Evolutionary conservation across 73 alveolate species (phyloP), one percentile per base, ranked within the genome.

Genomic region (Diophrys sp.): DNA sequence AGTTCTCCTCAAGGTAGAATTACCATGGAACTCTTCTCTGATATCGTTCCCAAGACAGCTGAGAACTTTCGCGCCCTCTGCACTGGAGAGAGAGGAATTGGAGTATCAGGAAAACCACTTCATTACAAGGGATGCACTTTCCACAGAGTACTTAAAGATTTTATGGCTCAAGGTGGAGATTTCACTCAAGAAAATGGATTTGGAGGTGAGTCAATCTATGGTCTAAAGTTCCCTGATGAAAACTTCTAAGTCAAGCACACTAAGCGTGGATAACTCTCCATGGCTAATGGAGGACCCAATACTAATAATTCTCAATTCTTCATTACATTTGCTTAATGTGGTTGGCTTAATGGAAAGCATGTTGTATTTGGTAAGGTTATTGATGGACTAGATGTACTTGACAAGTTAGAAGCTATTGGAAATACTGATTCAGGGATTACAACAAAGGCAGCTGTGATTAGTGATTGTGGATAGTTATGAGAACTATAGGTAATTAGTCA

Each of bases 261-360:
- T 23, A 89, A 88, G 74, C 83, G 96, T 62, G 98, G 98, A 8
- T 68, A 87, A 70, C 93, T 95, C 57, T 90, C 98, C 24, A 95
- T 95, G 99, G 99, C 99, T 28, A 95, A 95, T 82, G 82, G 90
- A 71, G 99, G 99, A 11, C 97, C 97, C 11, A 86, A 95, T 83
- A 81, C 99, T 28, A 93, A 95, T 82, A 96, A 94, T 23, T 79
- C 94, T 29, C 90, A 95, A 82, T 95, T 95, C 89, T 92, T 92
- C 76, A 93, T 95, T 77, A 93, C 97, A 24, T 84, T 94, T 27
- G 92, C 81, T 33, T 74, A 91, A 11, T 92, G 96, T 87, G 98
- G 95, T 33, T 90, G 95, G 93, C 78, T 96, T n/a, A n/a, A n/a
- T n/a, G n/a, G n/a, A n/a, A n/a, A n/a, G n/a, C n/a, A n/a, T n/a